Base-by-base conservation (phyloP, 2,329 filamentous ascomycete genomes). In the Metarhizium sp. region DNA sequence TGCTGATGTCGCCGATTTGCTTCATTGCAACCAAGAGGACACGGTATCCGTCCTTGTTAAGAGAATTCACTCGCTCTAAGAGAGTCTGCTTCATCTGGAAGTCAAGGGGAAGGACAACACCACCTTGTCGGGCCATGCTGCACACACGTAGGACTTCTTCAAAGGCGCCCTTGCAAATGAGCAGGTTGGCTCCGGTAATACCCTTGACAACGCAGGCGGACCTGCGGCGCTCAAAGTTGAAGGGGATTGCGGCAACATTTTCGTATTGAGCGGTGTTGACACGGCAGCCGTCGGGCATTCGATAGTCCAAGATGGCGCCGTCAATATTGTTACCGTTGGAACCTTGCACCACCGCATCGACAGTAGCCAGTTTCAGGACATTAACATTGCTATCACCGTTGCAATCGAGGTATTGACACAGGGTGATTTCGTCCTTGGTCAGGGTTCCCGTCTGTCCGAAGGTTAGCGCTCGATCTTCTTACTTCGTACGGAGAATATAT, bases 101-200 rank as follows among this genome's bases (percentile, higher is more conserved):
- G 43, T 62, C 62, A 14, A 66, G 56, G 1, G 58, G 50, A 6
- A 60, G 51, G 3, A 58, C 56, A 10, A 59, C 50, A 13, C 56
- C 56, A 7, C 52, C 56, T 10, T 59, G 57, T 5, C 61, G 59
- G 2, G 65, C 57, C 2, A 51, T 48, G 8, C 54, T 54, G 58
- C 64, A 66, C 6, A 64, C 56, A 10, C 55, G 50, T 4, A 64
- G 57, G 1, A 68, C 60, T 32, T 68, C 66, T 36, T 67, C 64
- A 8, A 67, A 66, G 2, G 62, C 64, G 32, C 65, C 65, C 45
- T 66, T 67, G 57, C 63, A 64, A 13, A 67, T 64, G 25, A 67
- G 59, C 54, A 68, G 60, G 29, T 64, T 60, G 8, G 59, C 55
- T 16, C 61, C 57, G 1, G 61, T 64, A 6, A 54, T 51, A 3